Conservation (phyloP, 106 monocot species). For the Dendrobium huoshanense region DNA sequence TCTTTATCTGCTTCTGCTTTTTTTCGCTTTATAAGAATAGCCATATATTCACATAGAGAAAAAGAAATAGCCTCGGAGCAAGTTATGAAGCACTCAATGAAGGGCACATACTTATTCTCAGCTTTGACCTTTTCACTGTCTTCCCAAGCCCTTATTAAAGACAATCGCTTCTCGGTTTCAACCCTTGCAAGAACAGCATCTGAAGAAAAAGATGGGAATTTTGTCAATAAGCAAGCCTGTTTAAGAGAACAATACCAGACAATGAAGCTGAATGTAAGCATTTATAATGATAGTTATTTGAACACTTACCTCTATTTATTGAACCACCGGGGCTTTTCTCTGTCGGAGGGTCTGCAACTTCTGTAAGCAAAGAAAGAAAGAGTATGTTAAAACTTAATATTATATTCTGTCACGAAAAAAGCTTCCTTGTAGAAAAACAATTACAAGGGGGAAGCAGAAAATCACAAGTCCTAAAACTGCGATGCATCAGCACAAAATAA, state of each 20-base stretch:
- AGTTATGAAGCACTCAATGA: background rate
- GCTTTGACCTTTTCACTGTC: constrained; percentile 61
- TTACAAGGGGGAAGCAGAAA: no score
- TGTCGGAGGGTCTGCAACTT: constrained; percentile 16
- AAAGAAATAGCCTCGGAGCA: background rate
- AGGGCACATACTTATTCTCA: constrained; percentile 49
- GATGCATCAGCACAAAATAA: no score
- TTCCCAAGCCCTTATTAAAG: constrained; percentile 62
- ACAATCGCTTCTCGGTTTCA: constrained; percentile 48
- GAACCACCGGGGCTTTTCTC: constrained; percentile 38
- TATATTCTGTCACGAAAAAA: background rate
- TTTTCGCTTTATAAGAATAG: background rate
- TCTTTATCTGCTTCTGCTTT: background rate
- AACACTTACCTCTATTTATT: constrained; percentile 38
- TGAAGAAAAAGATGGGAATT: background rate
- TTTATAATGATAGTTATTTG: background rate
- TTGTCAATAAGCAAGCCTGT: background rate
- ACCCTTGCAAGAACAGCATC: constrained; percentile 50
- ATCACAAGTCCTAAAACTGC: no score
- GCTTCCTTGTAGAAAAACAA: background rate
- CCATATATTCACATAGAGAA: background rate
- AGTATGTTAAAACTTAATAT: no score
- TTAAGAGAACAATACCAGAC: background rate
- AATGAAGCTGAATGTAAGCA: background rate
- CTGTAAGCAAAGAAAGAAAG: constrained; percentile 8